Conservation (phyloP, 2,329 filamentous ascomycete species). For the Amesomyces nigricolor region DNA sequence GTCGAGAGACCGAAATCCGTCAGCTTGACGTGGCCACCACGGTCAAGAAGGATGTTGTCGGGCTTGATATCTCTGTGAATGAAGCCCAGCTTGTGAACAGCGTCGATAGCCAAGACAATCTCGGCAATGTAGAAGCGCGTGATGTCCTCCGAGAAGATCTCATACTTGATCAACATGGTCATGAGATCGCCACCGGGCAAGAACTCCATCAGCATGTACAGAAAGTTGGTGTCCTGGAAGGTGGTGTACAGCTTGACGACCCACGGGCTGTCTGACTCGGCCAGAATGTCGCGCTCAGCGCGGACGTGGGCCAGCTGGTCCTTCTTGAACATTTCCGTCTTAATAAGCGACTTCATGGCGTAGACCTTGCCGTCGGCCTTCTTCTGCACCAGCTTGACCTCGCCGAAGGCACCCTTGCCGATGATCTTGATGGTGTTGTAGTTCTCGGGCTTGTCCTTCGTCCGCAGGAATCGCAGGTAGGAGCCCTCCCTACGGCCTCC, state of each 20-base stretch:
- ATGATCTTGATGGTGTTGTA: slow-evolving; percentile 97
- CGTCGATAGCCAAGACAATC: slow-evolving; percentile 95
- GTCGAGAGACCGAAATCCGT: slow-evolving; percentile 98
- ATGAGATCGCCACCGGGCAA: slow-evolving; percentile 96
- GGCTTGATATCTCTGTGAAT: slow-evolving; percentile 98
- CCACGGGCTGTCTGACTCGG: slow-evolving; percentile 99
- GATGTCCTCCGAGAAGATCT: slow-evolving; percentile 98
- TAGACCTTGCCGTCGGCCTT: slow-evolving; percentile 96
- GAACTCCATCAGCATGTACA: slow-evolving; percentile 99
- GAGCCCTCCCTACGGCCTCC: slow-evolving; percentile 84
- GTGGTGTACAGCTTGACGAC: slow-evolving; percentile 98
- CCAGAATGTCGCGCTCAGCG: slow-evolving; percentile 93
- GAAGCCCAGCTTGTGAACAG: slow-evolving; percentile 95
- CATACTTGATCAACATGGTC: slow-evolving; percentile 99
- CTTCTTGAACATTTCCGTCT: slow-evolving; percentile 99
- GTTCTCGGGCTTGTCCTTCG: slow-evolving; percentile 88
- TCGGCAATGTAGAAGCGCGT: slow-evolving; percentile 99
- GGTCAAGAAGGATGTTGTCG: slow-evolving; percentile 94
- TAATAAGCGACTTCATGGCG: slow-evolving; percentile 95
- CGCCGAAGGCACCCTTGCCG: slow-evolving; percentile 96
- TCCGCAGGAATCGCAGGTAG: slow-evolving; percentile 89
- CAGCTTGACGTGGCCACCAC: slow-evolving; percentile 93
- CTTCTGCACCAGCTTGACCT: slow-evolving; percentile 95
- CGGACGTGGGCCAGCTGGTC: slow-evolving; percentile 96
- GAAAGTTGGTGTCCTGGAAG: slow-evolving; percentile 91